Evolutionary conservation across 2,329 filamentous ascomycete species (phyloP).

Genomic region (Colletotrichum sp.): DNA sequence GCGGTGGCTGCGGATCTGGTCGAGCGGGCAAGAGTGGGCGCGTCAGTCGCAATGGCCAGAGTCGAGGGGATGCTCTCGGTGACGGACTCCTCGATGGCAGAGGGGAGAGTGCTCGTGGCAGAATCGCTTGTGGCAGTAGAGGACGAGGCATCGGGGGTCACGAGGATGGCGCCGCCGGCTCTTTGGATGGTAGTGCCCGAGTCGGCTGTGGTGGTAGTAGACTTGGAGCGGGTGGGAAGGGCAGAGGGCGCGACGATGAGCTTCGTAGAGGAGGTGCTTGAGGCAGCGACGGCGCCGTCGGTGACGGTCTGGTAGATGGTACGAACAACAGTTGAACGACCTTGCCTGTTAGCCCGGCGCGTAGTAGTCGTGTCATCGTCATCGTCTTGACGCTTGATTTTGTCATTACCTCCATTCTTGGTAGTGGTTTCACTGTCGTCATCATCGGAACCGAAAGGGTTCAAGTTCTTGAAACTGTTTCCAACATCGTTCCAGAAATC

Average conservation of each 20-base stretch:
- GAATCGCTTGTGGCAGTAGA: background rate
- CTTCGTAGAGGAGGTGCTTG: slow-evolving; percentile 29
- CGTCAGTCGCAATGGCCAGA: slow-evolving; percentile 31
- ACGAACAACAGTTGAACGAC: slow-evolving; percentile 32
- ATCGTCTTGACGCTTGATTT: slow-evolving; percentile 5
- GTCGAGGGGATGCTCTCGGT: slow-evolving; percentile 23
- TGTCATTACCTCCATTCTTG: slow-evolving; percentile 15
- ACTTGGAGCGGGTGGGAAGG: background rate
- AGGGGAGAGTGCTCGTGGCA: slow-evolving; percentile 24
- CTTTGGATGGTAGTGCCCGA: slow-evolving; percentile 9
- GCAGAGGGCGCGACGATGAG: slow-evolving; percentile 34
- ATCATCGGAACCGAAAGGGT: slow-evolving; percentile 3
- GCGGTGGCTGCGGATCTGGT: slow-evolving; percentile 32
- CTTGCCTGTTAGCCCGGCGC: slow-evolving; percentile 14
- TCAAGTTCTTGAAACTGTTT: slow-evolving; percentile 2
- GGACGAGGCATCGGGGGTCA: slow-evolving; percentile 5
- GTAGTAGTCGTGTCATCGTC: slow-evolving; percentile 6
- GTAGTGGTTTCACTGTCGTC: background rate
- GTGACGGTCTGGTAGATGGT: slow-evolving; percentile 46
- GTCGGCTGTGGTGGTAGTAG: background rate
- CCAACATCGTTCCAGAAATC: slow-evolving; percentile 19
- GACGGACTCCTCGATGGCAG: slow-evolving; percentile 30
- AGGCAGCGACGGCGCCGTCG: background rate
- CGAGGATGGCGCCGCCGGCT: background rate
- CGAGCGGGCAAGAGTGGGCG: slow-evolving; percentile 29